Percentiles rank a stretch among this genome's conserved stretches.
phyloP scores from a whole-genome alignment of 2,329 filamentous ascomycete genomes.

The Cordyceps javanica region DNA sequence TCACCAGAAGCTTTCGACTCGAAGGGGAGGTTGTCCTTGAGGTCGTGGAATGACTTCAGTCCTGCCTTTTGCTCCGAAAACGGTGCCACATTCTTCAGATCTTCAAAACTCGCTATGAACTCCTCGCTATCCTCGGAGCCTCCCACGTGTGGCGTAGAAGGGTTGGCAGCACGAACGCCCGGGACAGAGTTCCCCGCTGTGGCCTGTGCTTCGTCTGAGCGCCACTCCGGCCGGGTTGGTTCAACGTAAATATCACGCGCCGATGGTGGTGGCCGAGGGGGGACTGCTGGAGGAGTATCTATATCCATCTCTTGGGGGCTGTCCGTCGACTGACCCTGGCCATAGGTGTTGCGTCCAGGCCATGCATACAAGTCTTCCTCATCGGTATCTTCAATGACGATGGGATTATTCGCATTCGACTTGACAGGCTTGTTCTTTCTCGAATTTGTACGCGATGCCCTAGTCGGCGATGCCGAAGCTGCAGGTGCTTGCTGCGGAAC shows the following conservation, averaged over 20 bases:
- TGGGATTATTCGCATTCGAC: slow-evolving; percentile 38
- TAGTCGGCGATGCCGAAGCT: slow-evolving; percentile 38
- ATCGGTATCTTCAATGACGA: slow-evolving; percentile 42
- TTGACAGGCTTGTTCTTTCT: slow-evolving; percentile 58
- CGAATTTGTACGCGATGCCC: slow-evolving; percentile 38
- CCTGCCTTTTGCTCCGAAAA: slow-evolving; percentile 42
- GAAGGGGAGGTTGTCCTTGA: slow-evolving; percentile 53
- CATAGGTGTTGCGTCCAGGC: slow-evolving; percentile 28
- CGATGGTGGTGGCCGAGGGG: slow-evolving; percentile 17
- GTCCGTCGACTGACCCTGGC: slow-evolving; percentile 25
- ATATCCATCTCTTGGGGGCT: slow-evolving; percentile 62
- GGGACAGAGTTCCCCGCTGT: slow-evolving; percentile 18
- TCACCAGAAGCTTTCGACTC: slow-evolving; percentile 43
- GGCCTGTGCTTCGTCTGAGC: slow-evolving; percentile 40
- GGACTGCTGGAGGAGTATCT: slow-evolving; percentile 42
- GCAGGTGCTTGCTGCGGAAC: slow-evolving; percentile 36
- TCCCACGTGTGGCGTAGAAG: slow-evolving; percentile 29
- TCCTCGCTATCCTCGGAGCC: slow-evolving; percentile 53
- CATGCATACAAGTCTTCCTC: slow-evolving; percentile 34
- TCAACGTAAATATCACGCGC: slow-evolving; percentile 52
- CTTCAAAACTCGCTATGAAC: slow-evolving; percentile 47
- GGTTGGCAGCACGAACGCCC: slow-evolving; percentile 17
- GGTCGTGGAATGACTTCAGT: slow-evolving; percentile 47
- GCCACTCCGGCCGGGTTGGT: slow-evolving; percentile 54
- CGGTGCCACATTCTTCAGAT: slow-evolving; percentile 51